These are phyloP conservation scores for Sphagnum magellanicum DNA, from an alignment of 228 moss, liverwort and hornwort genomes.

Conservation along the genomic window DNA sequence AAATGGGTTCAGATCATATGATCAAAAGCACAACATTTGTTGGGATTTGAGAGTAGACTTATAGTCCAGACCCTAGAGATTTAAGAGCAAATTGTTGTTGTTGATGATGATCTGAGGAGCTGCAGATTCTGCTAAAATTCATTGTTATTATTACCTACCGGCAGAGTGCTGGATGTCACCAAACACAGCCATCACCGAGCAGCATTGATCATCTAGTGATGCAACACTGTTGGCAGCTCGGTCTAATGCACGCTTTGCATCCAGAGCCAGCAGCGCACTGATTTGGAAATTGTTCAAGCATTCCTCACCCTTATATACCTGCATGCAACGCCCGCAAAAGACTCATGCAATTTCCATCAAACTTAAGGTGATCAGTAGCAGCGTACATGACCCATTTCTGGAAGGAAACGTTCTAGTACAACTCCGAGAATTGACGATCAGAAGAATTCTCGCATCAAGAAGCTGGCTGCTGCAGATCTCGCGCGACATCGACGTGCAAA, in stretches of 20 bases:
- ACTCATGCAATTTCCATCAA: no score
- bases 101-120: no score
- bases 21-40: neutral
- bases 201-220: slow-evolving; percentile 66
- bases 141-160: slow-evolving; percentile 9
- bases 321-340: neutral
- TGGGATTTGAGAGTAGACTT: neutral
- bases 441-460: no score
- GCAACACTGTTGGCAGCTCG: slow-evolving; percentile 50
- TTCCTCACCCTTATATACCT: slow-evolving; percentile 57
- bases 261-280: slow-evolving; percentile 54
- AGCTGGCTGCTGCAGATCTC: no score
- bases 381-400: no score
- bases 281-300: slow-evolving; percentile 71
- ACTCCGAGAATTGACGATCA: no score
- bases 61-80: no score
- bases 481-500: no score
- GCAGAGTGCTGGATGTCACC: slow-evolving; percentile 67
- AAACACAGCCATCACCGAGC: slow-evolving; percentile 75
- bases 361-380: no score
- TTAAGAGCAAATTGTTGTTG: no score
- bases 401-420: no score
- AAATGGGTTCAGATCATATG: neutral
- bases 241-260: slow-evolving; percentile 57
- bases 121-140: no score